Evolutionary conservation across 345 rosid species (phyloP), one percentile per base, ranked within the genome.

Genomic region (Limnanthes douglasii): DNA sequence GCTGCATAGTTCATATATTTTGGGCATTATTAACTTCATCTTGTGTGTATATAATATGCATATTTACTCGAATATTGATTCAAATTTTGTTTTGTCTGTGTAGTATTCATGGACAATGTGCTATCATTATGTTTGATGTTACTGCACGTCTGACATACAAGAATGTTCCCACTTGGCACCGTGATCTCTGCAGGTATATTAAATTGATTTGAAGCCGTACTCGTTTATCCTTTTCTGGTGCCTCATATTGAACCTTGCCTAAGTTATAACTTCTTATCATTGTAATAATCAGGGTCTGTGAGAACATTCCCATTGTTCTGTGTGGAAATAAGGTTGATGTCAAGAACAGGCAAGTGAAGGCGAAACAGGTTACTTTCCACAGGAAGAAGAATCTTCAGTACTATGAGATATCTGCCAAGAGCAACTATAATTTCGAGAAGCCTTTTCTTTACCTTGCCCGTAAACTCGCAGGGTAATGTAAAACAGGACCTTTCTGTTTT

Each of bases 101-200:
- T 73, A 90, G 98, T 61, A 90, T 90, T 52, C 98, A 90, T 48
- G 98, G 98, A 34, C 92, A 90, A 26, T 90, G 98, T 68, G 98
- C 98, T 0, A 75, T 88, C 4, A 84, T 88, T 14, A 88, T 88
- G 98, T 88, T 88, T 37, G 98, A 88, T 34, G 98, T 88, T 22
- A 88, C 98, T 8, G 95, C 98, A 8, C 65, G 98, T 17, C 57
- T 90, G 59, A 90, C 95, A 0, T 90, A 90, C 63, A 90, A 90
- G 72, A 90, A 90, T 62, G 94, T 90, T n/a, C 95, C 95, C 3
- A 88, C 95, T 28, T 88, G 97, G 97, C 95, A 88, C 30, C 73
- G 97, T 10, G 95, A 88, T 51, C 95, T 88, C 1, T 83, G 93
- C 70, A 43, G 92, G 85, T 74, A 10, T 19, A 49, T 44, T 15